Evolutionary conservation across 169 alveolate species (phyloP), one percentile per base, ranked within the genome.

Genomic region (Plasmodium gaboni): DNA sequence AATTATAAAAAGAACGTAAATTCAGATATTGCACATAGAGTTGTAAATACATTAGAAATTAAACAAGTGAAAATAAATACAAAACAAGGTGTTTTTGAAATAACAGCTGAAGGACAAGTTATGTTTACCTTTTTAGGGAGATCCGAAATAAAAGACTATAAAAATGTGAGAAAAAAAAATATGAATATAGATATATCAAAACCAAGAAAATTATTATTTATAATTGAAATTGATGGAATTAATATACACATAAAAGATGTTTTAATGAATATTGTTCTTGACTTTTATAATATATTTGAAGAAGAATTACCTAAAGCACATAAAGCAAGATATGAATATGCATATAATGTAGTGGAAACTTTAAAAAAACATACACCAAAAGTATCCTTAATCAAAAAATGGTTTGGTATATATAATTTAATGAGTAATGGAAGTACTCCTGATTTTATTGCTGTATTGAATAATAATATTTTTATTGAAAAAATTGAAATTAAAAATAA

Each of bases 361-460:
- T 68, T 80, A 46, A 80, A 80, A 67, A 80, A 80, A 26, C 90
- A 80, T 57, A 80, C 90, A 24, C 90, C 90, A 7, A 80, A 80
- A 71, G 51, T 80, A 26, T 67, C 90, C 57, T 51, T 80, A 53
- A 80, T 71, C n/a, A 80, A 80, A 60, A 80, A 67, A 60, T 67
- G 90, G 90, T 42, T 80, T 13, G 90, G 90, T 68, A 71, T 53
- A 61, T 80, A 80, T 15, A 65, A 80, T 48, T 61, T 80, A 44
- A 80, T 80, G 90, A 80, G 90, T 15, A 80, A 80, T 32, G 90
- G 90, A 80, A 80, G 60, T n/a, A 57, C 90, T 22, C 90, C 90
- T 19, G 90, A 80, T 61, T 80, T 80, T 68, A 80, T 65, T 44
- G 90, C 90, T 1, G 55, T 65, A 19, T 59, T 80, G 63, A 80